phyloP scores from a whole-genome alignment of 2,329 filamentous ascomycete species.

The Zopfia rhizophila region DNA sequence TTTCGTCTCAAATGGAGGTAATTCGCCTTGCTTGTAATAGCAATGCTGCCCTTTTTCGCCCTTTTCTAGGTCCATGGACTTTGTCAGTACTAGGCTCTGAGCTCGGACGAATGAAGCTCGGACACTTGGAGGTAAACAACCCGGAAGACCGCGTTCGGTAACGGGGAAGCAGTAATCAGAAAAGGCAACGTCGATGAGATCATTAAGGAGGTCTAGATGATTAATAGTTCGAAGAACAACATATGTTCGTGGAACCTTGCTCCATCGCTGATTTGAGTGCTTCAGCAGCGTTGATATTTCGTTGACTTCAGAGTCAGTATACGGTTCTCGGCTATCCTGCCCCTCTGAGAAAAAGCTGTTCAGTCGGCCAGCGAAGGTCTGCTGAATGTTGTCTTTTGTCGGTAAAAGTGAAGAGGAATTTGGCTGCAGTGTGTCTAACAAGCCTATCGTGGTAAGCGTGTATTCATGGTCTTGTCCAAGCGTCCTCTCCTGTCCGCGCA shows the following conservation, averaged over 20 bases:
- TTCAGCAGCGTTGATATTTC: conserved; percentile 8
- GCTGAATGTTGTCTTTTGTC: neutral
- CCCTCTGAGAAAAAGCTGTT: conserved; percentile 7
- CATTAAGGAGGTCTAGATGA: conserved; percentile 23
- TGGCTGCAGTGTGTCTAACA: conserved; percentile 4
- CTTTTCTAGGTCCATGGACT: conserved; percentile 32
- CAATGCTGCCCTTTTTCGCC: conserved; percentile 24
- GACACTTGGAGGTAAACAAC: conserved; percentile 13
- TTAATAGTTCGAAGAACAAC: conserved; percentile 31
- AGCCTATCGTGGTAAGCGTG: conserved; percentile 3
- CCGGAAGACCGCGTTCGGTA: conserved; percentile 12
- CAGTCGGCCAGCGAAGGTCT: conserved; percentile 3
- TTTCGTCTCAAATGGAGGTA: conserved; percentile 23
- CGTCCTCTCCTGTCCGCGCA: neutral
- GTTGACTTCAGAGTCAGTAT: conserved; percentile 7
- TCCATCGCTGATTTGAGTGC: conserved; percentile 5
- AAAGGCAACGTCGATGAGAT: conserved; percentile 25
- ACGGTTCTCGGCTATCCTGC: neutral
- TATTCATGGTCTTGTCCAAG: conserved; percentile 9
- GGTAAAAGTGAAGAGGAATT: conserved; percentile 1
- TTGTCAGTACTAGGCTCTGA: conserved; percentile 29
- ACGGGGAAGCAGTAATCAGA: conserved; percentile 33
- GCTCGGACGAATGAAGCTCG: conserved; percentile 22
- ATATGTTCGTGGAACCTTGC: conserved; percentile 29
- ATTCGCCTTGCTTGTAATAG: conserved; percentile 26